Evolutionary conservation across 2,329 filamentous ascomycete genomes (phyloP), one percentile per base, ranked within the genome.

Genomic region (Fusarium falciforme): DNA sequence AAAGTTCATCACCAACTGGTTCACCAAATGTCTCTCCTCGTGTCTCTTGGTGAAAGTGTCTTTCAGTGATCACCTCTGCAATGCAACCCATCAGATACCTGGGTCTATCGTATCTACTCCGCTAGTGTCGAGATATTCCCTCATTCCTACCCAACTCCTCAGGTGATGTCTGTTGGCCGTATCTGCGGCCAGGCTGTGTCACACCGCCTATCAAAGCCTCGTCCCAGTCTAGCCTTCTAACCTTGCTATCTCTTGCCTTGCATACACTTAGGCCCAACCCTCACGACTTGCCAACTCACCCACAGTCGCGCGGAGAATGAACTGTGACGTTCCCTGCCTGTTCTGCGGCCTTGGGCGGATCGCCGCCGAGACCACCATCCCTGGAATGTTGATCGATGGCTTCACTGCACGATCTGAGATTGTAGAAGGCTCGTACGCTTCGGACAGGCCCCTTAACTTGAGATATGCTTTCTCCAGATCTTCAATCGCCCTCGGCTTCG

Each of bases 1-100:
- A 33, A 65, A 64, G 58, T 67, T 63, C 70, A 62, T 57, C 57
- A 52, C 47, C 47, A 52, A 52, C 25, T 52, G 47, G 25, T 52
- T 52, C 25, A 52, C 47, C 11, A 11, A 52, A 27, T 6, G 4
- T 49, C 14, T 49, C 6, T 17, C 6, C 4, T 16, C n/a, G 20
- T 57, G 31, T 22, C 22, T 22, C 22, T 22, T 22, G 22, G 22
- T 22, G 22, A 22, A 22, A 22, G 22, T 33, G 29, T 16, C 8
- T 57, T 25, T 47, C 16, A 11, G 16, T 49, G 44, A 44, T 44
- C 12, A 44, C 25, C 42, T n/a, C 16, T 52, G 47, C 47, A 52
- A 52, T 52, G 25, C 25, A 12, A 52, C 25, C 25, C 17, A 31
- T 52, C 10, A 31, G 31, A 52, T 52, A 22, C 17, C 47, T 25